A percentile compares a stretch with the other conserved stretches of the same genome.
Conservation (phyloP, 768 basidiomycete genomes). For the Gymnopilus dilepis region DNA sequence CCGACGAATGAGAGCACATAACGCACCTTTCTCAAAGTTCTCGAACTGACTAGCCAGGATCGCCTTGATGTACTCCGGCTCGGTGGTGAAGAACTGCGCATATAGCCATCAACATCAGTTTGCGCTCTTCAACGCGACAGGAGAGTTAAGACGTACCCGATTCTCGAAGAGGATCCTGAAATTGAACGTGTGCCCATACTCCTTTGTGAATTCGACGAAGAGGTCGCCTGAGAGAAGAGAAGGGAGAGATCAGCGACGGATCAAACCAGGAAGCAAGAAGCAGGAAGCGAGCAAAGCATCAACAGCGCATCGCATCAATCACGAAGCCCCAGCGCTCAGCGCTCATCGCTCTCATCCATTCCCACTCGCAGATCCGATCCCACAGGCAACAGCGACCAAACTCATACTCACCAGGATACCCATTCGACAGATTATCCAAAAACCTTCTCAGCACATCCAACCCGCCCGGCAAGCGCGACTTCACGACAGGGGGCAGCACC, state of each 20-base stretch:
- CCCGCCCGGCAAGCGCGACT: slow-evolving; percentile 41
- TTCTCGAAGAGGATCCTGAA: slow-evolving; percentile 42
- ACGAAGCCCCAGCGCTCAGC: not conserved
- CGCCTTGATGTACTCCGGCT: slow-evolving; percentile 56
- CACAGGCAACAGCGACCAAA: not conserved
- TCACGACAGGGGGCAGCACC: slow-evolving; percentile 36
- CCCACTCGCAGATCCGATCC: no score
- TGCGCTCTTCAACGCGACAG: not conserved
- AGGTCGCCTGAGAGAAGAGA: slow-evolving; percentile 30
- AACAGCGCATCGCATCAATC: no score
- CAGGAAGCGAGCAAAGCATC: no score
- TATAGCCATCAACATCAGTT: not conserved
- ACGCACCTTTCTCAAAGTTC: slow-evolving; percentile 38
- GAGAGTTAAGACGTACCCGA: slow-evolving; percentile 31
- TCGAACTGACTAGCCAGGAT: slow-evolving; percentile 47
- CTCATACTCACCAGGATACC: slow-evolving; percentile 28
- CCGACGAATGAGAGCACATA: not conserved
- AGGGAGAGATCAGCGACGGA: not conserved
- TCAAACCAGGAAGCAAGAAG: not conserved
- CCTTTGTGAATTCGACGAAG: slow-evolving; percentile 25
- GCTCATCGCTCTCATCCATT: no score
- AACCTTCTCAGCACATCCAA: slow-evolving; percentile 35
- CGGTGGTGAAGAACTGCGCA: slow-evolving; percentile 50
- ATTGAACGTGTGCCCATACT: slow-evolving; percentile 38
- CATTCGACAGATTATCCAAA: slow-evolving; percentile 31